Base-by-base conservation (phyloP, 2,329 filamentous ascomycete species). In the Metarhizium rileyi region DNA sequence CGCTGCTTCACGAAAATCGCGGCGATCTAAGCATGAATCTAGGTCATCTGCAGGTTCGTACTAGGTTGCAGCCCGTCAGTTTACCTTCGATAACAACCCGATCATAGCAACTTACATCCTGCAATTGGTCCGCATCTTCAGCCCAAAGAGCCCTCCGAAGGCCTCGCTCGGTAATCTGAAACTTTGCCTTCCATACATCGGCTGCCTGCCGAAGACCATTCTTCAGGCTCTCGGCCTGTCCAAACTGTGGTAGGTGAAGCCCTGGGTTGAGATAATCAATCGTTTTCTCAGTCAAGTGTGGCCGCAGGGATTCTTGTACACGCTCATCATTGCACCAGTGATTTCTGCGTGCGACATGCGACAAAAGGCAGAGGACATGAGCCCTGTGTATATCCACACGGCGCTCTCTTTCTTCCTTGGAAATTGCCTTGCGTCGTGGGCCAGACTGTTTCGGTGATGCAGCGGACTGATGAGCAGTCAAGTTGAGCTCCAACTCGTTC, bases 311-410 rank as follows among this genome's bases (percentile, higher is more conserved):
- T 38, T 72, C 75, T 61, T 95, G 88, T 8, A 87, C 78, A 50
- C 76, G 68, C 14, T 70, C 59, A 61, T 91, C 84, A 59, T 95
- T 95, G 68, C 90, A 96, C 89, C 91, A 96, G 49, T 78, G 72
- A 61, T 97, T 98, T 49, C 90, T 81, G 50, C 81, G 73, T 56
- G 86, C 78, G 16, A 84, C 77, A 65, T 97, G 88, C 9, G 82
- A 80, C 16, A 98, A 67, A 2, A 98, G 74, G 62, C 88, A 95
- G 14, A 96, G 70, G 0, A 97, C 56, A 67, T 98, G 90, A 53
- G 83, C 73, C 66, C 91, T 95, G 66, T 98, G 93, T n/a, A 90
- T 75, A 47, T 88, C 78, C 27, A 93, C 64, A 20, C 90, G 80
- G 14, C 64, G 69, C 41, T 68, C 66, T 53, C 70, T 77, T 56